A percentile compares a stretch with the other conserved stretches of the same genome.
Evolutionary conservation across 2,329 filamentous ascomycete species (phyloP).

Genomic region (Phialocephala subalpina): DNA sequence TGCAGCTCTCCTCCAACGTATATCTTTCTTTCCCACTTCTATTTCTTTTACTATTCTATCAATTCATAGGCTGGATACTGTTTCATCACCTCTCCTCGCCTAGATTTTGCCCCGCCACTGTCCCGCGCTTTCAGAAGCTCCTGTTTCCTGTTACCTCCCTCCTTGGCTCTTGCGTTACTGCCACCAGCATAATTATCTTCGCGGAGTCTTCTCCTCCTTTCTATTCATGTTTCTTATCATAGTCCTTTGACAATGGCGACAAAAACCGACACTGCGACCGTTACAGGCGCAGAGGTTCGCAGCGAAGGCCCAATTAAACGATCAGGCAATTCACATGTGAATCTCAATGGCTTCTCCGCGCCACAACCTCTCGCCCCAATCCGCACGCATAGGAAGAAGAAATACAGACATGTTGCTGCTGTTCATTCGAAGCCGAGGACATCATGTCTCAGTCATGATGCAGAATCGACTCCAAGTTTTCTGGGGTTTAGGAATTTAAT

Average conservation of each 20-base stretch:
- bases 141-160: conserved; percentile 2
- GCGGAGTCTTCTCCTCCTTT: conserved; percentile 50
- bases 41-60: conserved; percentile 1
- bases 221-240: background rate
- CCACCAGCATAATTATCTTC: conserved; percentile 6
- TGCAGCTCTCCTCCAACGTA: conserved; percentile 8
- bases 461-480: conserved; percentile 79
- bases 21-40: background rate
- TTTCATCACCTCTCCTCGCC: conserved; percentile 18
- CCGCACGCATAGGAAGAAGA: conserved; percentile 54
- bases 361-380: conserved; percentile 38
- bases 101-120: conserved; percentile 24
- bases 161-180: background rate
- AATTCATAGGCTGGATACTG: background rate
- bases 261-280: conserved; percentile 35
- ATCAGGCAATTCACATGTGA: conserved; percentile 40
- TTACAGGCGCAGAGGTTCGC: conserved; percentile 33
- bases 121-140: conserved; percentile 15
- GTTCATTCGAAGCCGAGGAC: conserved; percentile 77
- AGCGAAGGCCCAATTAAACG: conserved; percentile 32
- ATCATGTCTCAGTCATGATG: conserved; percentile 88
- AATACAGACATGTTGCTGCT: conserved; percentile 92
- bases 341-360: conserved; percentile 29
- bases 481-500: conserved; percentile 95
- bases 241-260: conserved; percentile 29